phyloP scores from a whole-genome alignment of 208 protist genomes.

The Polymyxa betae region DNA sequence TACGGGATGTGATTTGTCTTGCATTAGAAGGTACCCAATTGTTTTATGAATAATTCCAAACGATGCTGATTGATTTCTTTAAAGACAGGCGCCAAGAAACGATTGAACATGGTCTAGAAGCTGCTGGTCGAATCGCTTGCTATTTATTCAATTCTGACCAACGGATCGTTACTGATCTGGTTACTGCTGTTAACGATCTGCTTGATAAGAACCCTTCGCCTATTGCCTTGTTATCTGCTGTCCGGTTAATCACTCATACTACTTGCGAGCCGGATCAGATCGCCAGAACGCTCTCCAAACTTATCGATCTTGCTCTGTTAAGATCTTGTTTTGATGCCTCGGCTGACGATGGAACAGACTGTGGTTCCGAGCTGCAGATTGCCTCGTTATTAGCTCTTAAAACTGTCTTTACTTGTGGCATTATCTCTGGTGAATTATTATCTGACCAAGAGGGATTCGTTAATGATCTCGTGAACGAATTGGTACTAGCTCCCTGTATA shows the following conservation, averaged over 20 bases:
- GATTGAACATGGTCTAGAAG: too few species aligned
- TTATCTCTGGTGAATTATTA: not conserved
- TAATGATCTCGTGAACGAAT: not conserved
- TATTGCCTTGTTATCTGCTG: not conserved
- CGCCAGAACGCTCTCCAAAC: not conserved
- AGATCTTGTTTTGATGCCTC: not conserved
- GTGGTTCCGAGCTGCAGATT: not conserved
- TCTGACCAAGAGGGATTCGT: not conserved
- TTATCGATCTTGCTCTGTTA: not conserved
- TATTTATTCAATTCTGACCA: too few species aligned
- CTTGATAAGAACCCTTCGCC: not conserved
- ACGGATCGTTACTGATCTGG: too few species aligned
- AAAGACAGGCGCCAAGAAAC: too few species aligned
- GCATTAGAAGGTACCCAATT: not conserved
- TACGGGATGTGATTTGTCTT: not conserved
- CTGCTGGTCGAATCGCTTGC: too few species aligned
- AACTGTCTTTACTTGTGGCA: not conserved
- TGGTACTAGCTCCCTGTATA: not conserved
- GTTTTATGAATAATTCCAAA: too few species aligned
- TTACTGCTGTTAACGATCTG: not conserved
- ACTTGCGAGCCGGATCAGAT: not conserved
- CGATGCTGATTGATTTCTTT: too few species aligned
- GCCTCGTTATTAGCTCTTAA: not conserved
- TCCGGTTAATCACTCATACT: not conserved
- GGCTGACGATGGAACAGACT: not conserved